Evolutionary conservation across 345 rosid species (phyloP).

Genomic region (Moricandia moricandioides): DNA sequence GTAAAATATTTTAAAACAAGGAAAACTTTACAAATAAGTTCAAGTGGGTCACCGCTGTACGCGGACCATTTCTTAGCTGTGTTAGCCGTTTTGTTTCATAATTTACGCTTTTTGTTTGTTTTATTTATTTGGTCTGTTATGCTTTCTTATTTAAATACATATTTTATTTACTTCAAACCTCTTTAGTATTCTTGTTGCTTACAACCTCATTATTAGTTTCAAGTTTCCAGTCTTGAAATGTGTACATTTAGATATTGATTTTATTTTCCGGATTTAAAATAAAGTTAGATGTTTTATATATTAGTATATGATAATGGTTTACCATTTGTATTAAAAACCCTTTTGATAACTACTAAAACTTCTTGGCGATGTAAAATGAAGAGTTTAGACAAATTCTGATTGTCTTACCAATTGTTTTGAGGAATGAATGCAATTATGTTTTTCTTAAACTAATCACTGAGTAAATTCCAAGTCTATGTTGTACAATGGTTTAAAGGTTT

Average conservation of each 20-base stretch:
- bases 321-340: background rate
- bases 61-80: slow-evolving; percentile 10
- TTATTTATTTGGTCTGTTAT: background rate
- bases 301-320: background rate
- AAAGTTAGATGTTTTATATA: background rate
- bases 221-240: background rate
- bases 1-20: background rate
- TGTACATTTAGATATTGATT: background rate
- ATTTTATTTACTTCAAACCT: background rate
- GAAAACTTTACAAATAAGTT: slow-evolving; percentile 11
- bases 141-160: background rate
- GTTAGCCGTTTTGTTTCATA: slow-evolving; percentile 11
- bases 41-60: slow-evolving; percentile 5
- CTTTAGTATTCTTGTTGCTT: background rate
- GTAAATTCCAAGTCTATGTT: background rate
- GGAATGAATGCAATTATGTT: background rate
- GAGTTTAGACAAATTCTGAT: background rate
- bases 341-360: background rate
- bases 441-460: background rate
- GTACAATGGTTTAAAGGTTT: background rate
- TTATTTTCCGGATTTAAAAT: background rate
- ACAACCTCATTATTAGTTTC: background rate
- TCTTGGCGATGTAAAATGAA: background rate
- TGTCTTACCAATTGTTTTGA: background rate
- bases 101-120: background rate